Base-by-base conservation (phyloP, 2,329 filamentous ascomycete genomes). In the Myriosclerotinia scirpicola region DNA sequence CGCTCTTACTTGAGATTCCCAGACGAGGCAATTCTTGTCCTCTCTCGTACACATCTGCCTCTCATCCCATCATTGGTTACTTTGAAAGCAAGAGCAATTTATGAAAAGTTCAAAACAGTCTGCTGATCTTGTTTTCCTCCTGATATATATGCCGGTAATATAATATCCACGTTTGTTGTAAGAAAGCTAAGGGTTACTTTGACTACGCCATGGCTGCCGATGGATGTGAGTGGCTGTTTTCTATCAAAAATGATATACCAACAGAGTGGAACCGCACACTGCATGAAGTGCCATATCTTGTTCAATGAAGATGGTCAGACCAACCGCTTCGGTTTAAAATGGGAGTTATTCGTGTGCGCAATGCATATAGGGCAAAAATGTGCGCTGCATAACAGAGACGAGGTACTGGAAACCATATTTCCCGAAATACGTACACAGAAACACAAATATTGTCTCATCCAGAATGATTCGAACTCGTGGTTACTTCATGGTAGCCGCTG, bases 31-130 rank as follows among this genome's bases (percentile, higher is more conserved):
- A 50, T 26, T 61, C n/a, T 40, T 50, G 34, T 50, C n/a, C 46
- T 36, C 46, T 61, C 58, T 61, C 44, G 34, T 26, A 38, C 34
- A 61, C 50, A 17, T 61, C 30, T 50, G 12, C n/a, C 6, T 61
- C 34, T 26, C 44, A 26, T 61, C 44, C 30, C 58, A 61, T 50
- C n/a, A 61, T 61, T 61, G 58, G 58, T 44, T 14, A 38, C n/a
- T 26, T 17, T 4, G 14, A 17, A 61, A 50, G 58, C 58, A 61
- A 61, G 58, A 61, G n/a, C 58, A 61, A 61, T 61, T 50, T 50
- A 50, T 17, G 12, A 61, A 15, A 36, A 11, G 30, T 22, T n/a
- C 34, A 40, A 40, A 61, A 50, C 9, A 42, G 34, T 61, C 58
- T 50, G 58, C 58, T 61, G 58, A 61, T 61, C 58, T 40, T 7